phyloP scores from a whole-genome alignment of 306 rosid genomes.

The Alnus glutinosa region DNA sequence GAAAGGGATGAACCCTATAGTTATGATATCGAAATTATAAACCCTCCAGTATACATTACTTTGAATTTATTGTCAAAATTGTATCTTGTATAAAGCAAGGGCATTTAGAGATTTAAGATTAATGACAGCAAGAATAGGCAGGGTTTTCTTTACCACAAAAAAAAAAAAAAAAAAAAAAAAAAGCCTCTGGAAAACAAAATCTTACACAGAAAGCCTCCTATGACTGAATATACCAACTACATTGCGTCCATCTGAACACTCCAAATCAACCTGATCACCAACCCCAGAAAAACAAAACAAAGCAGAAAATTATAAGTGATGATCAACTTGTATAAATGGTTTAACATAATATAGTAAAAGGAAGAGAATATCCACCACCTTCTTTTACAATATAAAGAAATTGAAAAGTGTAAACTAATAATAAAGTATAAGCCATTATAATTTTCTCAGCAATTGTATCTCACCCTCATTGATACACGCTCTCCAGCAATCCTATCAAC shows the following conservation, averaged over 20 bases:
- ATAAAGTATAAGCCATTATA: not conserved
- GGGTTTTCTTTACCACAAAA: not conserved
- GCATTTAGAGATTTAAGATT: not conserved
- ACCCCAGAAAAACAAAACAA: slow-evolving; percentile 9
- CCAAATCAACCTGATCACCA: slow-evolving; percentile 77
- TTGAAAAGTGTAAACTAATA: not conserved
- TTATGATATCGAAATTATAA: slow-evolving; percentile 15
- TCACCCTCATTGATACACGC: slow-evolving; percentile 91
- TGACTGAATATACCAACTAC: slow-evolving; percentile 80
- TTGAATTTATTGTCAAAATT: not conserved
- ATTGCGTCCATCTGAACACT: slow-evolving; percentile 73
- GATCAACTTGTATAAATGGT: not conserved
- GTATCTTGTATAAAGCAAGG: not conserved
- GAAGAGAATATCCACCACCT: not conserved
- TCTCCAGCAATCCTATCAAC: slow-evolving; percentile 82
- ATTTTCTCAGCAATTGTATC: slow-evolving; percentile 18
- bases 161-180: too few species aligned
- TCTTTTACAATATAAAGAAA: not conserved
- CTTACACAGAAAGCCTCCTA: slow-evolving; percentile 70
- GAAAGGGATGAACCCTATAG: slow-evolving; percentile 25
- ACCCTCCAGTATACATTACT: not conserved
- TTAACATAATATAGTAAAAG: not conserved
- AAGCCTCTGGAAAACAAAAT: not conserved
- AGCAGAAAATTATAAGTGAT: not conserved
- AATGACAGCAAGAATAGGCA: not conserved